Base-by-base conservation (phyloP, 208 protist species). In the Leishmania mexicana region DNA sequence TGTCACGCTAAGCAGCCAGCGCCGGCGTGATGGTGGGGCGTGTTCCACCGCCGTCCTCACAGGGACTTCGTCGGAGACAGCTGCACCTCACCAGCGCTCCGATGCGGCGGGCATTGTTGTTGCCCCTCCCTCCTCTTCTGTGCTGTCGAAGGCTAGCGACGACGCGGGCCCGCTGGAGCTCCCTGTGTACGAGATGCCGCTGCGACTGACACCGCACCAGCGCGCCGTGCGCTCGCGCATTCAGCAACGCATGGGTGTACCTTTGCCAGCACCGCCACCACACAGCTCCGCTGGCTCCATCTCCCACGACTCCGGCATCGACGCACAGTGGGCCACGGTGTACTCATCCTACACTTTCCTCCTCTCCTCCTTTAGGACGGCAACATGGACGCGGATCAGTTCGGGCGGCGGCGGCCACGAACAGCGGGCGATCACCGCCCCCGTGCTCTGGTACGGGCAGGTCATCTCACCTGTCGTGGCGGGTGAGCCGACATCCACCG, bases 261-360 rank as follows among this genome's bases (percentile, higher is more conserved):
- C 64, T 21, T 45, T 85, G 40, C 49, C 57, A 1, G 2, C 64
- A 4, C 31, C 76, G 7, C 68, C 65, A 51, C 70, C 70, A 53
- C 70, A 28, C 45, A 31, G 70, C 7, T 17, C 70, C 45, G 1
- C 70, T 2, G 70, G 70, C 70, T 3, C 42, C 28, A 17, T 13
- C 8, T 74, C 70, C 24, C 45, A 53, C 24, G 42, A 54, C 70
- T 10, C 42, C 74, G 38, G 51, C 72, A 5, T 13, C 54, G n/a
- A 24, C 77, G 38, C 47, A 64, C 53, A 58, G 38, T 11, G 35
- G 38, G 28, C 40, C 15, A 75, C 77, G 19, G 58, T 85, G 62
- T 85, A 85, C 74, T 85, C 83, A 38, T 85, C 83, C 73, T 85
- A 85, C 83, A 85, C 83, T 0, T 85, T 82, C 58, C 74, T 85